Evolutionary conservation across 192 early-diverging fungal genomes (phyloP).

Genomic region (Chytriomyces sp.): DNA sequence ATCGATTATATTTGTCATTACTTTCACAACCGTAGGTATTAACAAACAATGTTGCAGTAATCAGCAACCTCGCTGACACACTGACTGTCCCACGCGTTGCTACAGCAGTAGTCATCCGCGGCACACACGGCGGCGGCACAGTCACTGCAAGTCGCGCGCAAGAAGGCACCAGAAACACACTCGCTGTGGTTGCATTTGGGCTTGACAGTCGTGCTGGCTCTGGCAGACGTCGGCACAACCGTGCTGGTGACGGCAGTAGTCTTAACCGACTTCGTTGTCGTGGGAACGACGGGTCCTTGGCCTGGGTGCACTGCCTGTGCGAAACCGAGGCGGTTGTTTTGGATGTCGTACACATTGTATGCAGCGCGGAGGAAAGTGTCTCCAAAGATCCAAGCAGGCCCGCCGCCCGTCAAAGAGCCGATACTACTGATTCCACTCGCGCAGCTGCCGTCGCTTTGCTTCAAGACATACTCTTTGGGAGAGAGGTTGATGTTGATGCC

Average conservation of each 20-base stretch:
- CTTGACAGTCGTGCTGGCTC: background rate
- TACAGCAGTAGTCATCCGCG: background rate
- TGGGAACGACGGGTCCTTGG: background rate
- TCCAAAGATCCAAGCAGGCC: constrained; percentile 33
- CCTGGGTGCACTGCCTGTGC: constrained; percentile 33
- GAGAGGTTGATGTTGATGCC: constrained; percentile 8
- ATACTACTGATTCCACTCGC: constrained; percentile 22
- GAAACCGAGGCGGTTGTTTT: constrained; percentile 32
- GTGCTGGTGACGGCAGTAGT: background rate
- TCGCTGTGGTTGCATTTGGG: background rate
- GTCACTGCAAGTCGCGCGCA: background rate
- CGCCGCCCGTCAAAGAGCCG: background rate
- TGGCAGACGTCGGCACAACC: background rate
- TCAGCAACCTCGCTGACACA: background rate
- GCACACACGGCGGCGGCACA: background rate
- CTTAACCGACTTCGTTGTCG: background rate
- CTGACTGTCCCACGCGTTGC: background rate
- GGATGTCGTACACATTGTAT: constrained; percentile 46
- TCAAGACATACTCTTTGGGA: constrained; percentile 15
- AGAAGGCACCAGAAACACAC: background rate
- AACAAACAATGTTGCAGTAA: background rate
- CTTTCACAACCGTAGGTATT: too few relatives aligned
- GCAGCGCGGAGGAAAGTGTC: constrained; percentile 36
- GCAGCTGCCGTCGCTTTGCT: constrained; percentile 19
- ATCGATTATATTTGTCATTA: too few relatives aligned